Base-by-base conservation (phyloP, 805 yeast species). In the Teunomyces pallodes region DNA sequence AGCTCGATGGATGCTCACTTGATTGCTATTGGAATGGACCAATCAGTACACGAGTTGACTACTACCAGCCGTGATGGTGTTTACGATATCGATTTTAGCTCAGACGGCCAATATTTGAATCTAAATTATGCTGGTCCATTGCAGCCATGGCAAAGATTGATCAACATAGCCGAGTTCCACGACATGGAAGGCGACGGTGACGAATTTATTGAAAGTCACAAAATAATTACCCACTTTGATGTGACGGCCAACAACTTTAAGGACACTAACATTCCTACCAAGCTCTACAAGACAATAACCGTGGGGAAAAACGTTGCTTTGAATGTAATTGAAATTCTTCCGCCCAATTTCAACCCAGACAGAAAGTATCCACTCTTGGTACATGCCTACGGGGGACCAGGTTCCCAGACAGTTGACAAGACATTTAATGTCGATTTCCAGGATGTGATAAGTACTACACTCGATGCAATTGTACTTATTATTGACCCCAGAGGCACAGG, bases 401-500 rank as follows among this genome's bases (percentile, higher is more conserved):
- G 94, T 0, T 82, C 87, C 3, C 84, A 82, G 53, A 76, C 80
- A 24, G 77, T 80, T 9, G 72, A 69, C 33, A 71, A 80, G 12
- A 62, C 67, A 17, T 82, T 76, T 52, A 61, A 62, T 7, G 65
- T 80, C 20, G 81, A 78, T 8, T 82, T 86, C 54, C 84, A 83
- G 53, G 85, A 84, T 43, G 72, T 80, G 3, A 76, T 82, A 0
- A 72, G 82, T 20, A 77, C 87, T 0, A 70, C 75, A 2, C 58
- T 84, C 40, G 79, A 83, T 57, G 81, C 85, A 0, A 73, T 87
- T 27, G 82, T 86, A 1, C 63, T 87, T 44, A 75, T 81, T 40
- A 79, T 87, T 39, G 96, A 87, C 56, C 94, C 95, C 13, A 72
- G 94, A 61, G 94, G 95, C 2, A 86, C 94, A 0, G 90, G 87